Conservation (phyloP, 768 basidiomycete genomes). For the Termitomyces sp. region DNA sequence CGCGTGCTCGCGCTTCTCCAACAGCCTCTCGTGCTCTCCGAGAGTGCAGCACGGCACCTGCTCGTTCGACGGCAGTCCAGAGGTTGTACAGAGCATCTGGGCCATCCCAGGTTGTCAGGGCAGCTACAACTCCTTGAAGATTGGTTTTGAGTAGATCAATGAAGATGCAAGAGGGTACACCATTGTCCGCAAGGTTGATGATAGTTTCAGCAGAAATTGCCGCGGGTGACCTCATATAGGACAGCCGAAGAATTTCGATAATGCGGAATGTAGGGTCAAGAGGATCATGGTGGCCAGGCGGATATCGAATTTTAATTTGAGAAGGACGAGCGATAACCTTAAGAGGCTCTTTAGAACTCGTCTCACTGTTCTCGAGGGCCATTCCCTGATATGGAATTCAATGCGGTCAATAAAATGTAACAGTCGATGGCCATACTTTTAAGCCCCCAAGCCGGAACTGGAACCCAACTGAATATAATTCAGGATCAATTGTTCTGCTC, state of each 20-base stretch:
- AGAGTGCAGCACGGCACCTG: conserved; percentile 30
- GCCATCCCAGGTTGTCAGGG: conserved; percentile 41
- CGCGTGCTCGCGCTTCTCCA: conserved; percentile 39
- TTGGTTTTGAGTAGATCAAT: conserved; percentile 28
- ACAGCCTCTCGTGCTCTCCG: conserved; percentile 26
- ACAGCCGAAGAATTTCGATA: conserved; percentile 48
- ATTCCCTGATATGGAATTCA: conserved; percentile 28
- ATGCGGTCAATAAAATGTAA: background rate
- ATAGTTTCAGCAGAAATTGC: conserved; percentile 52
- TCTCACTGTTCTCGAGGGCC: conserved; percentile 9
- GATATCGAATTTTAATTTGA: conserved; percentile 43
- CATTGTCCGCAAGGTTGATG: conserved; percentile 62
- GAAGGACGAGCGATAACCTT: conserved; percentile 33
- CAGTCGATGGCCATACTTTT: conserved; percentile 29
- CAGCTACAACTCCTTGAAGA: conserved; percentile 28
- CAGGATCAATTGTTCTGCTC: conserved; percentile 28
- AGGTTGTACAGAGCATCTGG: conserved; percentile 33
- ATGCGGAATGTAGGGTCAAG: conserved; percentile 38
- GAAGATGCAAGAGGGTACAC: conserved; percentile 42
- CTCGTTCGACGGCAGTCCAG: conserved; percentile 32
- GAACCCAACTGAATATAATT: conserved; percentile 38
- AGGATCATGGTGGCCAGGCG: conserved; percentile 9
- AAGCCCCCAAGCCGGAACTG: conserved; percentile 44
- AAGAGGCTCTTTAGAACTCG: conserved; percentile 12
- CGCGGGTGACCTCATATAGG: conserved; percentile 40